phyloP scores from a whole-genome alignment of 2,329 filamentous ascomycete genomes.

The Hymenoscyphus repandus region DNA sequence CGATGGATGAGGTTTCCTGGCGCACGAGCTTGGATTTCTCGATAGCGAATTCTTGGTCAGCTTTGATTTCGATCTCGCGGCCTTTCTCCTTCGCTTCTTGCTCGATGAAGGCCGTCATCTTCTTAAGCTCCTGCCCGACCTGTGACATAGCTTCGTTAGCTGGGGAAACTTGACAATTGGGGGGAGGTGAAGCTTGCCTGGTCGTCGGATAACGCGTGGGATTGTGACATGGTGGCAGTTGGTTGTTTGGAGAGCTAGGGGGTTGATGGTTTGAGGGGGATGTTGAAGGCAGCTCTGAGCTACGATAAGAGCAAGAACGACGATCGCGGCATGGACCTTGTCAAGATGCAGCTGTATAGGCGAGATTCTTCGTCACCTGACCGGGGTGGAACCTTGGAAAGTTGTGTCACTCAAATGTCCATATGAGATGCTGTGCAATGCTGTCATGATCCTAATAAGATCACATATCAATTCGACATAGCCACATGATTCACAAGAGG shows the following conservation, averaged over 20 bases:
- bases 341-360: conserved; percentile 5
- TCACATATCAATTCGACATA: neutral
- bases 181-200: conserved; percentile 55
- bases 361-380: conserved; percentile 16
- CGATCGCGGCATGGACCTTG: neutral
- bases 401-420: no score
- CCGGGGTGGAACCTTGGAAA: no score
- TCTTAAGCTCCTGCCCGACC: conserved; percentile 97
- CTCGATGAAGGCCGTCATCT: conserved; percentile 99
- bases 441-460: neutral
- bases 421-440: neutral
- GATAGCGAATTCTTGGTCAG: conserved; percentile 97
- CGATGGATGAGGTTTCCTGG: conserved; percentile 89
- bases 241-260: conserved; percentile 12
- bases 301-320: conserved; percentile 25
- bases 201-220: conserved; percentile 94
- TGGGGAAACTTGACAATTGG: conserved; percentile 4
- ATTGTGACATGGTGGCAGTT: conserved; percentile 74
- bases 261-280: conserved; percentile 10
- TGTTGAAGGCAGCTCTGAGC: conserved; percentile 18
- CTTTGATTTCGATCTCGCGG: conserved; percentile 95
- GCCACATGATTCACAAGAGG: neutral
- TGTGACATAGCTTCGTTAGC: conserved; percentile 36
- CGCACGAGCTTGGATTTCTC: conserved; percentile 98
- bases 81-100: conserved; percentile 97